Evolutionary conservation across 1,284 basidiomycete genomes (phyloP), one percentile per base, ranked within the genome.

Genomic region (Puccinia triticina): DNA sequence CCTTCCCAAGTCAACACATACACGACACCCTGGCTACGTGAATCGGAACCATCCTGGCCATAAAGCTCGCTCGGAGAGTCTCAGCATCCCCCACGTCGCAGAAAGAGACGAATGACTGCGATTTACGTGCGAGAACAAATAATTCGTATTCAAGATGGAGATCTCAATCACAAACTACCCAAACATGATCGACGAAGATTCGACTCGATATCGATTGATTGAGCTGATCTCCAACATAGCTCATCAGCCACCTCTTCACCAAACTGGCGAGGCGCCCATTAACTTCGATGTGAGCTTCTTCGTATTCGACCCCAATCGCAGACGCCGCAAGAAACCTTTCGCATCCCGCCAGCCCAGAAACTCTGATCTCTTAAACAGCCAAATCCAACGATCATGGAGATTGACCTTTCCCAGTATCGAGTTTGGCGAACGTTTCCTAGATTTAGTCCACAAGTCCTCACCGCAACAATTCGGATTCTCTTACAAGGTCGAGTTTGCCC

Each of bases 251-350:
- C 76, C 76, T n/a, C 61, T 78, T 34, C n/a, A 29, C 16, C 23
- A n/a, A 32, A 3, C 40, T 40, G 34, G 26, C 32, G 76, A 78
- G 2, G 59, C 1, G 23, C 61, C 46, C n/a, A 78, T 78, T 37
- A 78, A 78, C 59, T 78, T 78, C 50, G 76, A 78, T 48, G 12
- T 78, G n/a, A 29, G 4, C 53, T 76, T 76, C 26, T 29, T n/a
- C n/a, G 12, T 26, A 26, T 53, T 46, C 55, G 37, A 57, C 21
- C 53, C 29, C 43, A 48, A 14, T 4, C 48, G 26, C 0, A 32
- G 37, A 37, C 21, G 26, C 5, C 1, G 21, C 32, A 71, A 14
- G 23, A 21, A 34, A 71, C 50, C 34, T 61, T 26, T 12, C 37
- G 14, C 23, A 75, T 2, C 32, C 37, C 74, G 55, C 29, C 32